These are phyloP conservation scores for Syzygium jambos DNA, from an alignment of 345 rosid genomes.

Conservation along the genomic window DNA sequence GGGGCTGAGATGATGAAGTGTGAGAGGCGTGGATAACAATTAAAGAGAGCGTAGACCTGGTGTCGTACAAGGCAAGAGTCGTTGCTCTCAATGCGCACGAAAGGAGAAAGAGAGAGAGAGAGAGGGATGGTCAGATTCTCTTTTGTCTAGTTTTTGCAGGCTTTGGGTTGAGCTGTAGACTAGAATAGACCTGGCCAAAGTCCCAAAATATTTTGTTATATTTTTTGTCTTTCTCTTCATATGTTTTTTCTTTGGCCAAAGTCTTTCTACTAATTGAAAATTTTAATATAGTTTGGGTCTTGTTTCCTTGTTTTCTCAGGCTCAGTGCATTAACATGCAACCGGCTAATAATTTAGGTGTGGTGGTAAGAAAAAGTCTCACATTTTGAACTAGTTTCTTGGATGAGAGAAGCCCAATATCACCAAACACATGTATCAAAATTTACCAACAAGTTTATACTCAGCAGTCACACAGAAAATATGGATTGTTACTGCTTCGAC, in stretches of 20 bases:
- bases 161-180: slow-evolving; percentile 1
- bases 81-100: slow-evolving; percentile 39
- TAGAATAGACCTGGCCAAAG: background rate
- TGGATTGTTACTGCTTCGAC: too few relatives aligned
- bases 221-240: background rate
- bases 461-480: too few relatives aligned
- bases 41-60: background rate
- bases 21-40: background rate
- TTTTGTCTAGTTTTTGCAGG: slow-evolving; percentile 20
- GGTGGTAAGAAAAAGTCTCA: too few relatives aligned
- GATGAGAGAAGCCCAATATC: too few relatives aligned
- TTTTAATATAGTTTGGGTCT: background rate
- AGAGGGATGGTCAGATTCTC: slow-evolving; percentile 13
- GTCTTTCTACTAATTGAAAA: background rate
- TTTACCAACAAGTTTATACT: too few relatives aligned
- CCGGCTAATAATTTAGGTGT: too few relatives aligned
- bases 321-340: background rate
- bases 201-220: background rate
- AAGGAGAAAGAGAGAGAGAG: slow-evolving; percentile 1
- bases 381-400: too few relatives aligned
- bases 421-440: too few relatives aligned
- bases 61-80: slow-evolving; percentile 11
- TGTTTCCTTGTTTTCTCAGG: background rate
- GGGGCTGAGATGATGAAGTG: background rate
- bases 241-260: background rate